Evolutionary conservation across 176 grass and related monocot genomes (phyloP).

Genomic region (Aegilops longissima): DNA sequence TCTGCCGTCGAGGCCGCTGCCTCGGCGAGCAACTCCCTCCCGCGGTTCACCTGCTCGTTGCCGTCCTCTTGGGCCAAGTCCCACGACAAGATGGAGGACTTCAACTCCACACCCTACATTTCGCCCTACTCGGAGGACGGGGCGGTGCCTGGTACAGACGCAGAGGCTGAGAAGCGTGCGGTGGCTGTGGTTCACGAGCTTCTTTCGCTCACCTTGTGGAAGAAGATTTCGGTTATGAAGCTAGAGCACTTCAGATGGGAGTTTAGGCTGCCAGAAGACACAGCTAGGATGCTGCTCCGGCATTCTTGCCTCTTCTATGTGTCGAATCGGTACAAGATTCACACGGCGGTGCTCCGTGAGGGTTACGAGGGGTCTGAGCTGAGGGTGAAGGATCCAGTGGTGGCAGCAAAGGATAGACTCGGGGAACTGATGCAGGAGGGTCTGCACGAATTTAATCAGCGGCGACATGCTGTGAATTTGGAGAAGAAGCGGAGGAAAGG

Average conservation of each 20-base stretch:
- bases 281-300: conserved; percentile 51
- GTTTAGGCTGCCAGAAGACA: conserved; percentile 65
- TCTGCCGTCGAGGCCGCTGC: conserved; percentile 53
- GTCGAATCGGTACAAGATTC: conserved; percentile 83
- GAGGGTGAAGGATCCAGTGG: conserved; percentile 71
- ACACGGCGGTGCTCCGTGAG: conserved; percentile 74
- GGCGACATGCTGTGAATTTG: conserved; percentile 47
- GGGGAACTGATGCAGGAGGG: conserved; percentile 96
- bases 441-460: conserved; percentile 75
- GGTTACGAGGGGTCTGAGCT: conserved; percentile 68
- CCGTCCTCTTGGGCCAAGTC: conserved; percentile 64
- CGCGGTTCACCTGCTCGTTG: conserved; percentile 64
- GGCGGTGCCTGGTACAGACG: background rate
- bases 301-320: conserved; percentile 85
- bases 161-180: conserved; percentile 56
- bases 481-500: conserved; percentile 81
- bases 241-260: conserved; percentile 88
- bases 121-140: conserved; percentile 62
- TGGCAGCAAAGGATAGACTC: conserved; percentile 64
- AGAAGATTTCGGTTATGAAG: conserved; percentile 83
- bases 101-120: conserved; percentile 80
- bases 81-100: conserved; percentile 63
- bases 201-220: conserved; percentile 75
- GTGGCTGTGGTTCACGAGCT: conserved; percentile 76
- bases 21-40: background rate